A percentile compares a stretch with the other conserved stretches of the same genome.
These are phyloP conservation scores for Acacia melanoxylon DNA, from an alignment of 306 rosid genomes.

Conservation along the genomic window DNA sequence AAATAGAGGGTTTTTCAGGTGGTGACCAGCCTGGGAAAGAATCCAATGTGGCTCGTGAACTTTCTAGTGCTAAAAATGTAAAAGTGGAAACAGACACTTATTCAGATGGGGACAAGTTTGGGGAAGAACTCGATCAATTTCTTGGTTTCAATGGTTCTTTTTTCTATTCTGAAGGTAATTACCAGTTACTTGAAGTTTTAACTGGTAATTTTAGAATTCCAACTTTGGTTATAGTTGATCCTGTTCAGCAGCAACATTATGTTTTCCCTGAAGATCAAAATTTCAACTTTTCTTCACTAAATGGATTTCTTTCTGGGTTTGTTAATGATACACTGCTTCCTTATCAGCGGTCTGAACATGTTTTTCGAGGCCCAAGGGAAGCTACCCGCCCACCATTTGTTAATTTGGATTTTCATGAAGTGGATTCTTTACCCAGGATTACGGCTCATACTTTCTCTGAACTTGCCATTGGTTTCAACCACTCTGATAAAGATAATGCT, in stretches of 20 bases:
- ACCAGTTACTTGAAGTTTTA: slow-evolving; percentile 65
- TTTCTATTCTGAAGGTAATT: slow-evolving; percentile 82
- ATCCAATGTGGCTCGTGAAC: slow-evolving; percentile 37
- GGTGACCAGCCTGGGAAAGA: slow-evolving; percentile 40
- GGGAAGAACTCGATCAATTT: slow-evolving; percentile 42
- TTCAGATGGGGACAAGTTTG: slow-evolving; percentile 37
- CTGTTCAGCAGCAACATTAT: slow-evolving; percentile 71
- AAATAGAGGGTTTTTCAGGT: slow-evolving; percentile 42
- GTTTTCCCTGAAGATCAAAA: slow-evolving; percentile 54
- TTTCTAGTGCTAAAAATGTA: slow-evolving; percentile 33
- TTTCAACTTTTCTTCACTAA: slow-evolving; percentile 54
- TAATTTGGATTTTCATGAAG: slow-evolving; percentile 88
- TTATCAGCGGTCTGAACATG: slow-evolving; percentile 58
- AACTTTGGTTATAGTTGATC: slow-evolving; percentile 79
- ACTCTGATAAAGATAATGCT: slow-evolving; percentile 51
- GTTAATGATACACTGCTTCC: slow-evolving; percentile 72
- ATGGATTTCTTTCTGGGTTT: slow-evolving; percentile 64
- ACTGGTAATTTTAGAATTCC: slow-evolving; percentile 70
- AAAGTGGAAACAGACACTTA: slow-evolving; percentile 39
- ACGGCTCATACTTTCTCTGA: slow-evolving; percentile 64
- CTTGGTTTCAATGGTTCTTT: slow-evolving; percentile 75
- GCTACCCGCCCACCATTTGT: slow-evolving; percentile 79
- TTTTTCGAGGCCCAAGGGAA: slow-evolving; percentile 51
- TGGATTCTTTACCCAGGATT: slow-evolving; percentile 79
- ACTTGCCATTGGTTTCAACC: slow-evolving; percentile 66